Evolutionary conservation across 2,329 filamentous ascomycete species (phyloP).

Genomic region (Thielaviopsis ethacetica): DNA sequence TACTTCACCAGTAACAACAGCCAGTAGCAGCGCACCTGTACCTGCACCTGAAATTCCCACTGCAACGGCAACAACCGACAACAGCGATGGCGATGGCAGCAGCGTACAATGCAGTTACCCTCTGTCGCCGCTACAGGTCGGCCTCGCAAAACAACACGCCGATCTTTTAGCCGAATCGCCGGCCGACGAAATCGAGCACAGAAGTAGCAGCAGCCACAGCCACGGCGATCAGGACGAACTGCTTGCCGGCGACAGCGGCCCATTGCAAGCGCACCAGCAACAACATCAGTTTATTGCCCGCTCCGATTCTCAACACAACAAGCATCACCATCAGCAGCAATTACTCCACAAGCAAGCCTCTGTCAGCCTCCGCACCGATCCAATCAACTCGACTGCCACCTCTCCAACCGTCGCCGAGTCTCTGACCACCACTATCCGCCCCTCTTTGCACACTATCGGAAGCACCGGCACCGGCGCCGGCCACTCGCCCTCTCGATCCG

Average conservation of each 20-base stretch:
- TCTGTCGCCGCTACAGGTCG: not conserved
- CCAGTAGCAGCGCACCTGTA: not conserved
- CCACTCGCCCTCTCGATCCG: not conserved
- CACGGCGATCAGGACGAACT: not conserved
- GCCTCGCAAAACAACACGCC: not conserved
- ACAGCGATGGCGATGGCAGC: not conserved
- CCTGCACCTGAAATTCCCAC: not conserved
- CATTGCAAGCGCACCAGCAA: not conserved
- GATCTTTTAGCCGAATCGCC: not conserved
- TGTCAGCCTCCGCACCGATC: not conserved
- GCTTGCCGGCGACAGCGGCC: not conserved
- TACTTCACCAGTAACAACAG: not conserved
- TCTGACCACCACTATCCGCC: not conserved
- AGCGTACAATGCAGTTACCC: not conserved
- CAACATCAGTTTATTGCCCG: not conserved
- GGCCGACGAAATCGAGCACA: not conserved
- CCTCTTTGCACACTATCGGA: not conserved
- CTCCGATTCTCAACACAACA: not conserved
- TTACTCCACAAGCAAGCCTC: not conserved
- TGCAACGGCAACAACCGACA: not conserved
- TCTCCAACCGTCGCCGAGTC: slow-evolving; percentile 1
- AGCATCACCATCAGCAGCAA: not conserved
- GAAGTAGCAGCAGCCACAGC: too few relatives aligned
- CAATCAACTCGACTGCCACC: not conserved
- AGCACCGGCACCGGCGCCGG: not conserved